phyloP scores from a whole-genome alignment of 495 filamentous ascomycete genomes.

The Xylaria nigripes region DNA sequence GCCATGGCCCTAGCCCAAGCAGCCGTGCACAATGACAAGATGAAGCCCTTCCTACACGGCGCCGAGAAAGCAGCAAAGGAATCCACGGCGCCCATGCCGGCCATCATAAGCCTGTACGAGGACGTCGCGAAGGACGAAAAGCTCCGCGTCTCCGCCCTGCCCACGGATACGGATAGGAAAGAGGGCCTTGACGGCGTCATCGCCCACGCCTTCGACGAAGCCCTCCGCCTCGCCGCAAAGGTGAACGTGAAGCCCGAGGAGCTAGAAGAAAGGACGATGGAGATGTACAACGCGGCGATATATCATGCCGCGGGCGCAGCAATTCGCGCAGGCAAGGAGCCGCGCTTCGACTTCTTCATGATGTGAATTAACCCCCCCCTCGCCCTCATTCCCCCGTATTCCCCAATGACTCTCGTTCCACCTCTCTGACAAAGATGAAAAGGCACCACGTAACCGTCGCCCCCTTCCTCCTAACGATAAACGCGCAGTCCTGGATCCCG shows the following conservation, averaged over 20 bases:
- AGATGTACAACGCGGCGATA: constrained; percentile 64
- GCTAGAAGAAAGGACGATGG: constrained; percentile 58
- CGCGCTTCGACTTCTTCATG: constrained; percentile 77
- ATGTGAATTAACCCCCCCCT: constrained; percentile 38
- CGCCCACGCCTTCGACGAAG: constrained; percentile 50
- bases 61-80: constrained; percentile 44
- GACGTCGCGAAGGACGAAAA: constrained; percentile 49
- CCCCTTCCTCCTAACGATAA: constrained; percentile 35
- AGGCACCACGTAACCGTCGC: constrained; percentile 38
- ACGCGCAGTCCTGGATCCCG: constrained; percentile 33
- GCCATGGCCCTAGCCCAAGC: constrained; percentile 74
- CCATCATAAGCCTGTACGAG: constrained; percentile 50
- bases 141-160: constrained; percentile 35
- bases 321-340: constrained; percentile 51
- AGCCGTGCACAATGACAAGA: constrained; percentile 50
- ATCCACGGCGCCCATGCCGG: constrained; percentile 26
- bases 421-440: not conserved
- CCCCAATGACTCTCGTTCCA: not conserved
- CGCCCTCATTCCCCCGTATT: not conserved
- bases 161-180: constrained; percentile 48
- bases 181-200: constrained; percentile 63
- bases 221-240: constrained; percentile 50
- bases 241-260: constrained; percentile 53
- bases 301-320: constrained; percentile 56
- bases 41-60: constrained; percentile 41